Conservation (phyloP, 2,329 filamentous ascomycete species). For the Fusarium secorum region DNA sequence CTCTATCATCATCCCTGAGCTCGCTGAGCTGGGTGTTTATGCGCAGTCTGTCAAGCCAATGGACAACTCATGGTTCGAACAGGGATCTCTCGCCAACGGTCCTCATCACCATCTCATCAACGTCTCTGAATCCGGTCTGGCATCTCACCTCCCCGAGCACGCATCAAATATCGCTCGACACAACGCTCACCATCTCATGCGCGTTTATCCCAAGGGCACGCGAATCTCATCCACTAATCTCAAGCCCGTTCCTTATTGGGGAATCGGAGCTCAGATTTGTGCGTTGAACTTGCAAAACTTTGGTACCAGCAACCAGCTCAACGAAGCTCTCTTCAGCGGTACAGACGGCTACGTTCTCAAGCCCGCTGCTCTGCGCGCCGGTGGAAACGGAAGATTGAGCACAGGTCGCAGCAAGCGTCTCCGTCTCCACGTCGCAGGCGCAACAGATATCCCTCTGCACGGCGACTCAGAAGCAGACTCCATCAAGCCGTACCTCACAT, state of each 20-base stretch:
- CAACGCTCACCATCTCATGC: conserved; percentile 73
- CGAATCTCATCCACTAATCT: conserved; percentile 73
- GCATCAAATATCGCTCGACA: conserved; percentile 61
- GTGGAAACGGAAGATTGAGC: conserved; percentile 59
- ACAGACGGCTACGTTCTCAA: conserved; percentile 73
- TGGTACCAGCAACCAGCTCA: conserved; percentile 70
- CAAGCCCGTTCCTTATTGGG: conserved; percentile 70
- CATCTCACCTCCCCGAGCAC: conserved; percentile 57
- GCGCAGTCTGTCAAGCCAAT: conserved; percentile 73
- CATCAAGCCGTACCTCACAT: conserved; percentile 71
- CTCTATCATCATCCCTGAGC: conserved; percentile 67
- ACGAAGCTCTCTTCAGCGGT: conserved; percentile 71
- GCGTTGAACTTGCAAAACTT: conserved; percentile 77
- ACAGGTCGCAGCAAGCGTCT: conserved; percentile 59
- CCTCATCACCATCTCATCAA: conserved; percentile 74
- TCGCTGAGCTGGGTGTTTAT: conserved; percentile 72
- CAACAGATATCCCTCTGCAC: conserved; percentile 66
- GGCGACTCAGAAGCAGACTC: conserved; percentile 58
- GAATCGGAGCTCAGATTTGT: conserved; percentile 72
- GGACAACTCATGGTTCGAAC: conserved; percentile 71
- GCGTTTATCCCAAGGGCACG: conserved; percentile 73
- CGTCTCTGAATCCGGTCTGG: conserved; percentile 69
- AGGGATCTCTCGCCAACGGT: conserved; percentile 58
- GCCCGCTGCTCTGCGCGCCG: conserved; percentile 64
- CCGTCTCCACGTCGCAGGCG: conserved; percentile 67